A percentile compares a stretch with the other conserved stretches of the same genome.
Conservation (phyloP, 805 yeast genomes). For the Hemisphaericaspora nanyangensis region DNA sequence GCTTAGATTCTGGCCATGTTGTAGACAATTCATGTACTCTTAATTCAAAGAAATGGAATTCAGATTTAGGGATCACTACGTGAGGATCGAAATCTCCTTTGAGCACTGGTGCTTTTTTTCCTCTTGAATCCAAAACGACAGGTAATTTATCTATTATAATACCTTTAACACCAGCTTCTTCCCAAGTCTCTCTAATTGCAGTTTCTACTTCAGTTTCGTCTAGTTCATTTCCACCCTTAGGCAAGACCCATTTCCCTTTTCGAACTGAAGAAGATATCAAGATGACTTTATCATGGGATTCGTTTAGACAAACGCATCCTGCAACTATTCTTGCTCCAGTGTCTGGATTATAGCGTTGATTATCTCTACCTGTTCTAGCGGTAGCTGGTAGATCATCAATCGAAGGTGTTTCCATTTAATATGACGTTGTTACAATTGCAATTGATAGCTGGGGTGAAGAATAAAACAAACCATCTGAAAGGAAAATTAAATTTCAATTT, state of each 20-base stretch:
- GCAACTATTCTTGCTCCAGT: slow-evolving; percentile 87
- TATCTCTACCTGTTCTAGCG: slow-evolving; percentile 54
- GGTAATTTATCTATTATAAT: slow-evolving; percentile 54
- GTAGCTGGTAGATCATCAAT: background rate
- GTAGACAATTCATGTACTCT: slow-evolving; percentile 48
- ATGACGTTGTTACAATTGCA: no score
- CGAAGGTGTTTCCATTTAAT: background rate
- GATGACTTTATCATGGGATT: slow-evolving; percentile 56
- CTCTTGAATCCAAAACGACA: slow-evolving; percentile 55
- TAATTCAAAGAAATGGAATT: slow-evolving; percentile 86
- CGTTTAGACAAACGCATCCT: slow-evolving; percentile 77
- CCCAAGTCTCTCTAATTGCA: slow-evolving; percentile 94
- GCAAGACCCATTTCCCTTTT: slow-evolving; percentile 76
- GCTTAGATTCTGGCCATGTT: slow-evolving; percentile 71
- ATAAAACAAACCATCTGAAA: no score
- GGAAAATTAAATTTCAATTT: no score
- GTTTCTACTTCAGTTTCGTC: slow-evolving; percentile 63
- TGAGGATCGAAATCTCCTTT: slow-evolving; percentile 29
- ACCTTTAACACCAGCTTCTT: slow-evolving; percentile 91
- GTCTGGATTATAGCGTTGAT: slow-evolving; percentile 54
- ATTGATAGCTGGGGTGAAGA: no score
- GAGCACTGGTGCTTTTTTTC: slow-evolving; percentile 35
- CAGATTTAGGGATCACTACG: slow-evolving; percentile 64
- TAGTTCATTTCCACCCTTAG: slow-evolving; percentile 91
- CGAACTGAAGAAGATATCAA: slow-evolving; percentile 75